A percentile compares a stretch with the other conserved stretches of the same genome.
These are phyloP conservation scores for Extremus antarcticus DNA, from an alignment of 495 filamentous ascomycete genomes.

Conservation along the genomic window DNA sequence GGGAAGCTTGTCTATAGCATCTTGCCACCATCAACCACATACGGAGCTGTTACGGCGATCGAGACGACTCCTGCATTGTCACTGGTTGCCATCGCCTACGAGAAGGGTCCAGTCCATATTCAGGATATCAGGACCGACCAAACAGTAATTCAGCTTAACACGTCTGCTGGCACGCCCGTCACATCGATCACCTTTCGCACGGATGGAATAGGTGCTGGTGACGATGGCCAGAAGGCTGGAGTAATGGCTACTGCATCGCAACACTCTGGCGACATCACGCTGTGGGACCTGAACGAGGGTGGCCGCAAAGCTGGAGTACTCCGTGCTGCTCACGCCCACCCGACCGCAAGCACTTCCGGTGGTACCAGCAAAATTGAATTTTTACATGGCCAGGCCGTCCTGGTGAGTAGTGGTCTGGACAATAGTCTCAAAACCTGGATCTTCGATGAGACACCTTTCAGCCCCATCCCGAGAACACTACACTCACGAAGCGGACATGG, in stretches of 20 bases:
- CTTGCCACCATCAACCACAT: constrained; percentile 51
- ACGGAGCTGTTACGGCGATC: constrained; percentile 69
- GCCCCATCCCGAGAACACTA: constrained; percentile 68
- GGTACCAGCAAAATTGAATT: constrained; percentile 77
- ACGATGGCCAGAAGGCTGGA: constrained; percentile 67
- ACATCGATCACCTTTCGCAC: constrained; percentile 83
- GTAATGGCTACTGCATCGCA: constrained; percentile 74
- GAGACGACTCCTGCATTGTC: constrained; percentile 73
- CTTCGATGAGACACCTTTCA: constrained; percentile 79
- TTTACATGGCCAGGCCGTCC: constrained; percentile 76
- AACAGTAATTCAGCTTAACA: constrained; percentile 50
- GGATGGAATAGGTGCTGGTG: constrained; percentile 80
- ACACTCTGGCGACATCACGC: constrained; percentile 70
- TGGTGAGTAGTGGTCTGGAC: constrained; percentile 82
- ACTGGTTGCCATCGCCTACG: constrained; percentile 78
- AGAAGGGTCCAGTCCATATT: constrained; percentile 63
- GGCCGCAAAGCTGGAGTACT: constrained; percentile 72
- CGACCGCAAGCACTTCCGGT: constrained; percentile 32
- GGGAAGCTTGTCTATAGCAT: constrained; percentile 82
- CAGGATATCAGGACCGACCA: constrained; percentile 72
- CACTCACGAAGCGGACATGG: constrained; percentile 82
- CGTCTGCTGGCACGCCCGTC: constrained; percentile 44
- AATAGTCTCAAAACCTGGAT: constrained; percentile 94
- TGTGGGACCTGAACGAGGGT: constrained; percentile 91
- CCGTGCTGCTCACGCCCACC: constrained; percentile 72